Base-by-base conservation (phyloP, 148 eudicot species). In the Rhododendron molle region DNA sequence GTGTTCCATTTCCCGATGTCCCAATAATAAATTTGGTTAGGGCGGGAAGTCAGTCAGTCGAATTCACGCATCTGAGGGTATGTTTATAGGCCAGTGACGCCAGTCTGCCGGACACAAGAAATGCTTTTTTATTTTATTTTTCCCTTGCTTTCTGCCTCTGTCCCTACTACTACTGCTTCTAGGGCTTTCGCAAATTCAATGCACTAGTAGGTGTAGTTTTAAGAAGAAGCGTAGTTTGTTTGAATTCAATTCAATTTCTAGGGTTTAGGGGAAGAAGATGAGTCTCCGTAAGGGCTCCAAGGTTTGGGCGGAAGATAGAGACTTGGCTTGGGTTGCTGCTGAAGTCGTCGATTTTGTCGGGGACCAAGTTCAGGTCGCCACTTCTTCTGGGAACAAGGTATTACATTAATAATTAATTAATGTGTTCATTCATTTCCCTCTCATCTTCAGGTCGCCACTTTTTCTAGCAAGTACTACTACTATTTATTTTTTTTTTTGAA, bases 261-360 rank as follows among this genome's bases (percentile, higher is more conserved):
- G 84, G 47, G 71, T 65, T 82, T 72, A 28, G 30, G 46, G 14
- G 3, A 16, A 44, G 43, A 88, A 79, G 78, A 93, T 92, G 98
- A 87, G 92, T 85, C 86, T 94, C 9, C 92, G 95, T 0, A 97
- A 92, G 85, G 98, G 96, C 20, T 92, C 95, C 1, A 92, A 90
- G 85, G 99, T 97, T 5, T 97, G 99, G 99, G 93, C 91, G 38
- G 94, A 94, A 81, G 99, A 95, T 81, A 95, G 81, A 78, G 89
- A 89, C 26, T 78, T 88, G 77, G 95, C 93, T 46, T 95, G 98
- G 99, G 85, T 91, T 74, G 93, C 94, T 16, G 98, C 96, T 67
- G 89, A 95, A 89, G 95, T 97, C 4, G 54, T 89, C 40, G 96
- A 89, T 87, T 90, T 94, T 26, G 82, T 85, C 78, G 93, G 92